Evolutionary conservation across 2,329 filamentous ascomycete genomes (phyloP), one percentile per base, ranked within the genome.

Genomic region (Aphanoascus verrucosus): DNA sequence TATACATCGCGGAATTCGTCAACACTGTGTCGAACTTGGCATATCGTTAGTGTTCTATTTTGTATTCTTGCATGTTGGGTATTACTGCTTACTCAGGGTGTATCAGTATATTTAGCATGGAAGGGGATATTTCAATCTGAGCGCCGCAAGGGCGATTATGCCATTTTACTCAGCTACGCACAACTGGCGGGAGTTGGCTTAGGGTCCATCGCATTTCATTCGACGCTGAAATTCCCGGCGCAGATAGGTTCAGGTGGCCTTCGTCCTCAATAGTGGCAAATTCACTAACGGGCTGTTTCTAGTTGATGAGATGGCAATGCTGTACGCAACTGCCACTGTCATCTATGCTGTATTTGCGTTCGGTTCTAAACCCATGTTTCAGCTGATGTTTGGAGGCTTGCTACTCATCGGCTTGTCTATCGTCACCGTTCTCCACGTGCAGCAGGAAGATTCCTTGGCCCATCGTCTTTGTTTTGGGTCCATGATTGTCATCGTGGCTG

Each of bases 271-370:
- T 5, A 7, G 15, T 19, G 32, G 14, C 17, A 38, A 9, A 9
- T 23, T n/a, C 37, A 38, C 34, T 48, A 38, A 48, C n/a, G 32
- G 7, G 6, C 32, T 15, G 32, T 5, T 31, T 5, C 14, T 14
- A 48, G 45, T 48, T 48, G 45, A 48, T 48, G 45, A 48, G 37
- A 37, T 48, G 32, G 45, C 45, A 8, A 48, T 48, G 45, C 32
- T 48, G 14, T 48, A 48, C 23, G 45, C 45, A 8, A 38, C 45
- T 23, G 32, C 45, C 45, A 48, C 45, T 23, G 45, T 48, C 9
- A 48, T 48, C 9, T 48, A 48, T 9, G 45, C 45, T 3, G 45
- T 48, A n/a, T 37, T 48, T 19, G 45, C 45, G 23, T 48, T 48
- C n/a, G 3, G 45, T n/a, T 20, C 37, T 2, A 37, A 14, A 12